Base-by-base conservation (phyloP, 2,329 filamentous ascomycete genomes). In the Aspergillus japonicus region DNA sequence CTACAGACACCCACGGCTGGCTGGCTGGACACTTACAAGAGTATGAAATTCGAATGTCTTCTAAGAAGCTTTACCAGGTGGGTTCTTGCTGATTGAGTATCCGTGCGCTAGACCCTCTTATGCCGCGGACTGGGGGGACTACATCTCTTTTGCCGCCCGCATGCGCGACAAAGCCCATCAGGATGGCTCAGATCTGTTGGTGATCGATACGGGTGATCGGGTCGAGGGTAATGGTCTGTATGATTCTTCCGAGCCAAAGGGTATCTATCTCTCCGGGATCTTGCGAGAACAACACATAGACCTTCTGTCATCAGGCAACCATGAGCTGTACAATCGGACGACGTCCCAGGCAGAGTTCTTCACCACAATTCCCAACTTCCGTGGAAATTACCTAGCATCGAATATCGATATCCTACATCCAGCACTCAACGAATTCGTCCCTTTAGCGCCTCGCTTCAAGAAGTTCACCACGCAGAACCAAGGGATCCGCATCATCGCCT, bases 91-190 rank as follows among this genome's bases (percentile, higher is more conserved):
- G 56, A 65, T 66, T 66, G 59, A 69, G 58, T 61, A 66, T 47
- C 42, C 6, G 16, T n/a, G 39, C 57, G 57, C 47, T 63, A 92
- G 89, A 78, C 83, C 92, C 2, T 94, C 95, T 61, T 99, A 96
- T 77, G 93, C 91, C 6, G 94, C 92, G 50, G 95, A 99, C 76
- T 98, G 95, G 92, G 95, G 95, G 60, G 95, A 99, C 78, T 99
- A 98, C 76, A 85, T 98, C 69, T 97, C 94, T 6, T 97, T 99
- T 72, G 87, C 92, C 35, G 82, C 89, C 39, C 92, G 94, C 72
- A 86, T 99, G 82, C 89, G 86, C 58, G 83, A 87, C 66, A 88
- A 86, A 71, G 92, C 92, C 57, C 90, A 97, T 70, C 84, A 87
- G 1, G 83, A 88, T 56, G 92, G 92, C 49, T 86, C 85, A 29